Evolutionary conservation across 805 yeast species (phyloP), one percentile per base, ranked within the genome.

Genomic region (Lipomyces yamanashiensis): DNA sequence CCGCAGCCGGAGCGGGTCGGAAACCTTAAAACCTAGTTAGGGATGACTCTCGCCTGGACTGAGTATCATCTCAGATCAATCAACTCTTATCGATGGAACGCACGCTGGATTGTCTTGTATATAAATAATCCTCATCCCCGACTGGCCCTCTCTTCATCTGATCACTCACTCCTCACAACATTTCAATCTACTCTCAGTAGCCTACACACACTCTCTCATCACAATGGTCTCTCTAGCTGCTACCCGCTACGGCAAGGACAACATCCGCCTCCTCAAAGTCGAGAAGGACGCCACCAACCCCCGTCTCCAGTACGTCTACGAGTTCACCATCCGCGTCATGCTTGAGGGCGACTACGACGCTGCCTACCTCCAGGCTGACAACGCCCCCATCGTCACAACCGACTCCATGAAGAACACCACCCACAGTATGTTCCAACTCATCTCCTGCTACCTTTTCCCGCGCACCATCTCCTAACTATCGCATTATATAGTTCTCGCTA

Each of bases 251-350:
- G 98, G 98, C 69, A 92, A 92, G 76, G 96, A 86, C 76, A 90
- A 91, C 78, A 97, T 92, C 75, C 91, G 92, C 76, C 89, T 92
- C 77, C 83, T 92, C 72, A 92, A 92, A 78, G 96, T 92, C 71
- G 87, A 85, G 78, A 89, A 87, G 73, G 90, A 90, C 78, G 83
- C 89, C 64, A 67, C 79, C 58, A 83, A 91, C 78, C 92, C 93
- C 17, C 79, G 84, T 72, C 59, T 61, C 34, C 98, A 92, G 76
- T 88, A 90, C 64, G 86, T 92, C 47, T 82, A 90, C 77, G 97
- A 92, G 80, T 90, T 96, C 58, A 88, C 91, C 62, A 96, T 89
- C 61, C 81, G 82, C 67, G 87, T 87, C 34, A 80, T 92, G 56
- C 81, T 92, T 63, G 86, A 83, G 70, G 98, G 98, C 67, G 84